Percentiles rank a stretch among this genome's conserved stretches.
Evolutionary conservation across 495 filamentous ascomycete species (phyloP).

Genomic region (Aspergillus baeticus): DNA sequence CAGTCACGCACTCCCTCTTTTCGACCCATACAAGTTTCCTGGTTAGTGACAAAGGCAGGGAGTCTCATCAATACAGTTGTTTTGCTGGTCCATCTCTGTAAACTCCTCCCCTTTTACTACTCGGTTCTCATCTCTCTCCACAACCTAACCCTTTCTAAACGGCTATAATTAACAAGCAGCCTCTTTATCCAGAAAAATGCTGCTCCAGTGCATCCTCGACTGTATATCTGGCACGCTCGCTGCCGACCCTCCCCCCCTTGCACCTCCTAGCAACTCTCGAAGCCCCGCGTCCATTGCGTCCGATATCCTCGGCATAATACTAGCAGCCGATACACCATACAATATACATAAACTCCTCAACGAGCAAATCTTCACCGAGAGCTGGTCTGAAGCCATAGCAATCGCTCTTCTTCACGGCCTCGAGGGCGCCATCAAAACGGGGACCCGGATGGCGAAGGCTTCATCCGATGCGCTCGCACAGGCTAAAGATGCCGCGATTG

Average conservation of each 20-base stretch:
- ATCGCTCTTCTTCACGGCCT: constrained; percentile 32
- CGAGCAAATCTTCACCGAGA: constrained; percentile 14
- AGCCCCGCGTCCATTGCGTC: constrained; percentile 1
- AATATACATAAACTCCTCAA: constrained; percentile 13
- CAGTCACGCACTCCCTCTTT: too few species aligned
- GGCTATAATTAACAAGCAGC: too few species aligned
- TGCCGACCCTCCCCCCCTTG: not conserved
- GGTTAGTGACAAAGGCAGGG: too few species aligned
- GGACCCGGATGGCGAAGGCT: constrained; percentile 26
- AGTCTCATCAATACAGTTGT: too few species aligned
- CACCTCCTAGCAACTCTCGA: not conserved
- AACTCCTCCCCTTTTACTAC: too few species aligned
- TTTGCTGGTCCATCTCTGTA: too few species aligned
- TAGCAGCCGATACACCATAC: constrained; percentile 7
- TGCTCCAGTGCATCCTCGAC: constrained; percentile 6
- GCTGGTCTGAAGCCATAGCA: constrained; percentile 42
- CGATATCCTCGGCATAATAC: constrained; percentile 16
- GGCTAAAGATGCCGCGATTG: constrained; percentile 27
- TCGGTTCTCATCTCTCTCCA: too few species aligned
- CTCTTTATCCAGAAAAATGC: too few species aligned
- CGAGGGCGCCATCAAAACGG: constrained; percentile 28
- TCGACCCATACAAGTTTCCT: too few species aligned
- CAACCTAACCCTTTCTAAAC: too few species aligned
- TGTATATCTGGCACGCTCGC: not conserved
- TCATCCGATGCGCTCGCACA: constrained; percentile 34